Evolutionary conservation across 2,329 filamentous ascomycete genomes (phyloP).

Genomic region (Monosporascus ibericus): DNA sequence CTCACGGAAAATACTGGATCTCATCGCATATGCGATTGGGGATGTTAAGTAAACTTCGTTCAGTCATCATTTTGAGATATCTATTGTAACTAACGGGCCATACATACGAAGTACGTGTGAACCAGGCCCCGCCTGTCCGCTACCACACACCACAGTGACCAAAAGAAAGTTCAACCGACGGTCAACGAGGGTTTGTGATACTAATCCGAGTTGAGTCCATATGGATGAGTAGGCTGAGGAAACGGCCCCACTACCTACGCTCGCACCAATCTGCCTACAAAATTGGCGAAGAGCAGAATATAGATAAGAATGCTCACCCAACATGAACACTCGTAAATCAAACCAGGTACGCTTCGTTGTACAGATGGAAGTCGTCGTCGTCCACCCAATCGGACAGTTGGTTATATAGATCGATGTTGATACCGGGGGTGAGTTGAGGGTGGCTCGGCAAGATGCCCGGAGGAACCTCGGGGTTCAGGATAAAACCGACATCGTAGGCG

Average conservation of each 20-base stretch:
- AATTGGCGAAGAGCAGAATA: neutral
- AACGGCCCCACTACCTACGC: neutral
- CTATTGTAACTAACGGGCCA: no score
- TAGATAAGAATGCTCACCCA: neutral
- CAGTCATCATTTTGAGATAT: no score
- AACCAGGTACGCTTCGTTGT: constrained; percentile 1
- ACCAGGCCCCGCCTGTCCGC: no score
- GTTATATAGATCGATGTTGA: neutral
- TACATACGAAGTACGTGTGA: no score
- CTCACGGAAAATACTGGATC: no score
- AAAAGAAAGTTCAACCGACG: no score
- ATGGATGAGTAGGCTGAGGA: neutral
- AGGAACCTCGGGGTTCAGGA: constrained; percentile 5
- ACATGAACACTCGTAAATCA: neutral
- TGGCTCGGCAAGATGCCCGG: neutral
- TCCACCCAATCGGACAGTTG: constrained; percentile 5
- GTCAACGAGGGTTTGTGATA: no score
- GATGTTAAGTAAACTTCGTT: no score
- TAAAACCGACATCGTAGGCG: constrained; percentile 10
- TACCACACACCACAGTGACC: no score
- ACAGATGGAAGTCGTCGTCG: constrained; percentile 2
- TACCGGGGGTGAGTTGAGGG: neutral
- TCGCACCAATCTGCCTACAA: neutral
- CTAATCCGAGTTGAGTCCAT: no score
- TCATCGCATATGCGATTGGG: no score